These are phyloP conservation scores for Verticillium alfalfae DNA, from an alignment of 2,329 filamentous ascomycete species.

Conservation along the genomic window DNA sequence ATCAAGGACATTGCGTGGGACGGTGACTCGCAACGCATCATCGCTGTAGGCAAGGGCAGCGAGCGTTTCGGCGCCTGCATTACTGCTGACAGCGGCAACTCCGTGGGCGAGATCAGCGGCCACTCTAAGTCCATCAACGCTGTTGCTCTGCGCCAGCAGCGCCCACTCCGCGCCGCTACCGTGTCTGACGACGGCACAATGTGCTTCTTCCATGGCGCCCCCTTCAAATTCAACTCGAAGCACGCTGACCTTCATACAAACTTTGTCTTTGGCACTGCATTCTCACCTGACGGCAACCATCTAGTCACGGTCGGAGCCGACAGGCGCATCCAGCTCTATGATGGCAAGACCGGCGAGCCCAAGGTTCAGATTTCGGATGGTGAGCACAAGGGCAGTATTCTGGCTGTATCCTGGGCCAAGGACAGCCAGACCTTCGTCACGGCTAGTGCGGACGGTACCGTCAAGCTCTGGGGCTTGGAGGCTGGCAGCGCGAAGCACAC, in stretches of 20 bases:
- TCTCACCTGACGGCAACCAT: conserved; percentile 78
- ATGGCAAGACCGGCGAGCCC: conserved; percentile 89
- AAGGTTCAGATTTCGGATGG: conserved; percentile 72
- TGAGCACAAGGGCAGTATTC: conserved; percentile 90
- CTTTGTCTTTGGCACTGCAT: conserved; percentile 82
- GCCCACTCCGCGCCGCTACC: conserved; percentile 86
- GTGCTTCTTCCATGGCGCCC: conserved; percentile 89
- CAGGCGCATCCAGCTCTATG: conserved; percentile 86
- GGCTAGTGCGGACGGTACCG: conserved; percentile 88
- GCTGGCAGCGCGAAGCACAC: conserved; percentile 70
- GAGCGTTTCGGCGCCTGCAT: conserved; percentile 92
- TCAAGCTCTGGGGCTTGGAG: conserved; percentile 90
- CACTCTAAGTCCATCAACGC: conserved; percentile 89
- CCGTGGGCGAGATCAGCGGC: conserved; percentile 87
- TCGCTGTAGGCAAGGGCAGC: conserved; percentile 91
- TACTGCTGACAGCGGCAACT: conserved; percentile 92
- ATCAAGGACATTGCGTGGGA: conserved; percentile 98
- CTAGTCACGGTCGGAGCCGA: conserved; percentile 92
- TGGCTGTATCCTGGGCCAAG: conserved; percentile 82
- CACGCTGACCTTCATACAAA: conserved; percentile 74
- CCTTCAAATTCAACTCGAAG: conserved; percentile 94
- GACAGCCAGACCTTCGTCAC: conserved; percentile 86
- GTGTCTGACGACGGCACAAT: conserved; percentile 85
- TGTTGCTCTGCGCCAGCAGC: conserved; percentile 81
- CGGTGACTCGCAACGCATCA: conserved; percentile 91